Base-by-base conservation (phyloP, 73 alveolate species). In the Blepharisma stoltei region DNA sequence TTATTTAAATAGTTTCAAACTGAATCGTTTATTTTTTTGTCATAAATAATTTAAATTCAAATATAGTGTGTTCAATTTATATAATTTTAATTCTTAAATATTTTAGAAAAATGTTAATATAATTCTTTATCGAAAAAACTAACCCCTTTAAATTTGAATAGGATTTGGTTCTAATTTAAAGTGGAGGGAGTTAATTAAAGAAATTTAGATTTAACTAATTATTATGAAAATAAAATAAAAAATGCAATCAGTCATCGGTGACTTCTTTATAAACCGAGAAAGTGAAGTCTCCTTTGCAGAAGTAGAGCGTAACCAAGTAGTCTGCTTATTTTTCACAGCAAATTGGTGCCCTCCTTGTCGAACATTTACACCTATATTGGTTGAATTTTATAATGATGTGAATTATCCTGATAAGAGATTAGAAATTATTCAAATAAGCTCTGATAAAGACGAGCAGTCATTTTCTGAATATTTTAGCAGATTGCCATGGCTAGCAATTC, bases 271-370 rank as follows among this genome's bases (percentile, higher is more conserved):
- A 8, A 60, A 38, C 73, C 37, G 45, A 37, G 89, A 81, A 27
- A 77, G 47, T 6, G 89, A 73, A 8, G 20, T 14, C 76, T 66
- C 81, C 60, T 18, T 48, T 45, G 82, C 87, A 6, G 94, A 86
- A 6, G 69, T 83, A 0, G 87, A 81, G 49, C 71, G 78, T n/a
- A 75, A 78, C 41, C 81, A 86, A 55, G 69, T 82, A 43, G 77
- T 78, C 23, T 91, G 93, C 43, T 46, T 90, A 67, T 90, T 88
- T 78, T 90, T 83, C 85, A 70, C 91, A 8, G 93, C 91, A 66
- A 77, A 84, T 84, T 81, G 94, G 91, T 93, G 97, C 77, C 95
- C 97, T 55, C 97, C 98, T 20, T 89, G 97, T 87, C 25, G 82
- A 32, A 88, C 82, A 52, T 94, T 94, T 85, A 94, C 93, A 55